Evolutionary conservation across 257 asterid species (phyloP), one percentile per base, ranked within the genome.

Genomic region (Petrea volubilis): DNA sequence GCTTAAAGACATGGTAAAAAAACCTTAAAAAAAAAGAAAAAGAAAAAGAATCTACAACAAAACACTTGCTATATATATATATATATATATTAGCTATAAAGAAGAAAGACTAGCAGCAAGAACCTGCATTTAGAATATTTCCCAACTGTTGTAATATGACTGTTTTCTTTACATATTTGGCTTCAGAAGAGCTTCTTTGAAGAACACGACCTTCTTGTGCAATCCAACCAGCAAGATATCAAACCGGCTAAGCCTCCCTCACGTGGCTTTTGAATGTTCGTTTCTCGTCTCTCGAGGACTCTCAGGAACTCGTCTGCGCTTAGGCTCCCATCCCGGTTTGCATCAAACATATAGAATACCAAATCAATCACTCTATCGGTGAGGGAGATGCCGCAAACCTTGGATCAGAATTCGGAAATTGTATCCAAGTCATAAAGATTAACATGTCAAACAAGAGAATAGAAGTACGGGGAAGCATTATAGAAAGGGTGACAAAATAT

Each of bases 311-410:
- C 98, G 14, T 87, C 90, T 11, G 91, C 64, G 80, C 98, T 89
- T 20, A 94, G 79, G 75, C 60, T 83, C 60, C 96, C 98, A 70
- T 94, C 98, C 8, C 55, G 77, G 59, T 94, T 84, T 20, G 81
- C 66, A 74, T 93, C 98, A 38, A 93, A 93, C 76, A 85, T 77
- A 66, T 82, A 86, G 71, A 83, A 91, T 21, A 94, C 84, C 82
- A 91, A 18, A 60, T 94, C 88, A 24, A 94, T 80, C 79, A 94
- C 86, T 11, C 86, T 81, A 24, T 89, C 85, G 0, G 84, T 78
- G 58, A 94, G 91, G n/a, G 87, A 67, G 74, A 91, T 80, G 40
- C 87, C 94, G 66, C 98, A 93, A 17, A 93, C 98, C 97, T 93
- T 66, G 20, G 56, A 58, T 18, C 29, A 66, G 14, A n/a, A 41